Evolutionary conservation across 2,329 filamentous ascomycete species (phyloP).

Genomic region (Colletotrichum sp.): DNA sequence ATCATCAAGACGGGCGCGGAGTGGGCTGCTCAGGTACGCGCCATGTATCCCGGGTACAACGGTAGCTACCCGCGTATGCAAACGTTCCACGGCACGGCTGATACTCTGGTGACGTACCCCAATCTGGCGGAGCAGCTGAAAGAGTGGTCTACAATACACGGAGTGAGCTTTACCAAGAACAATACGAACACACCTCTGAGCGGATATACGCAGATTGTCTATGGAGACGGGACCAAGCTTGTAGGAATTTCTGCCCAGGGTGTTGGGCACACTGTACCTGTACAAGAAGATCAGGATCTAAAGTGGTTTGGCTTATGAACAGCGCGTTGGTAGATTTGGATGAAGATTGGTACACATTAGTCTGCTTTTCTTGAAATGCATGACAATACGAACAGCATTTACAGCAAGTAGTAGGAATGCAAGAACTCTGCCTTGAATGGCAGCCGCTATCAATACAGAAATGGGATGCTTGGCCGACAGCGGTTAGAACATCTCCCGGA

Average conservation of each 20-base stretch:
- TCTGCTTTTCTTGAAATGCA: not conserved
- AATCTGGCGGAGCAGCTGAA: conserved; percentile 24
- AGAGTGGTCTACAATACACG: conserved; percentile 24
- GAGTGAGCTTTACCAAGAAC: conserved; percentile 27
- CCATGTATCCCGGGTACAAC: conserved; percentile 34
- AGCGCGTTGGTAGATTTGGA: not conserved
- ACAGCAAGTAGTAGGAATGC: not conserved
- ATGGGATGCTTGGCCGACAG: not conserved
- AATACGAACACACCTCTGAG: conserved; percentile 28
- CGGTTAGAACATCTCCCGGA: conserved; percentile 41
- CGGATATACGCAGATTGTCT: conserved; percentile 35
- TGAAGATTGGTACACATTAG: not conserved
- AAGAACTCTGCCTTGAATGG: not conserved
- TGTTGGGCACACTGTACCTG: conserved; percentile 34
- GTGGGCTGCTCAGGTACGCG: conserved; percentile 48
- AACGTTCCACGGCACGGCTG: conserved; percentile 35
- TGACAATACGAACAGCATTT: not conserved
- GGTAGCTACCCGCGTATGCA: conserved; percentile 34
- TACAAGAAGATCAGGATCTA: conserved; percentile 23
- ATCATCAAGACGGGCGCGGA: conserved; percentile 40
- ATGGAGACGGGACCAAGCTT: conserved; percentile 36
- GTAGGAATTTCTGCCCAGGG: conserved; percentile 33
- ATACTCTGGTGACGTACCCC: conserved; percentile 40
- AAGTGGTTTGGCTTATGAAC: conserved; percentile 24
- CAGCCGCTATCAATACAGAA: not conserved